Evolutionary conservation across 257 asterid species (phyloP).

Genomic region (Rauvolfia tetraphylla): DNA sequence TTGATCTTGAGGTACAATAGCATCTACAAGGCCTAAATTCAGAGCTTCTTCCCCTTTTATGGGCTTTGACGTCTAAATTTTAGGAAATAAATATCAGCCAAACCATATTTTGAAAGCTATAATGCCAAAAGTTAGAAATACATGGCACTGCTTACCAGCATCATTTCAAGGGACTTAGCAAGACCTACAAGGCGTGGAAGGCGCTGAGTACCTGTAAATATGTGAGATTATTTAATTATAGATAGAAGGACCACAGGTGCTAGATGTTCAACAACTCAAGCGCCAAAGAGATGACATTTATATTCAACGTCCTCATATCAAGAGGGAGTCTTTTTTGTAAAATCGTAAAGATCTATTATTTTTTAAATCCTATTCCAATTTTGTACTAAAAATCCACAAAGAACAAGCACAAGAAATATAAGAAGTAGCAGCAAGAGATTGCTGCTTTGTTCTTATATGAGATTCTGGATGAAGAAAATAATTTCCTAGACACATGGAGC

Average conservation of each 20-base stretch:
- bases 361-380: background rate
- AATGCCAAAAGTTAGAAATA: background rate
- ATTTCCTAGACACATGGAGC: background rate
- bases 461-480: background rate
- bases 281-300: background rate
- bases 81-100: background rate
- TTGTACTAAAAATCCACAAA: background rate
- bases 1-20: slow-evolving; percentile 62
- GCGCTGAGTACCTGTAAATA: slow-evolving; percentile 66
- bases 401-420: background rate
- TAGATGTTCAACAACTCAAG: background rate
- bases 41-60: slow-evolving; percentile 91
- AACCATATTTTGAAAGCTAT: slow-evolving; percentile 3
- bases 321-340: background rate
- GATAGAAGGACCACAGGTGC: background rate
- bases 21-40: slow-evolving; percentile 89
- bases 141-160: slow-evolving; percentile 55
- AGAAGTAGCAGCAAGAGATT: background rate
- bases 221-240: background rate
- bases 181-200: slow-evolving; percentile 99
- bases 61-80: slow-evolving; percentile 68
- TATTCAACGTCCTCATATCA: background rate
- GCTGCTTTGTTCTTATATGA: background rate
- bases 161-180: slow-evolving; percentile 94
- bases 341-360: background rate